A percentile compares a stretch with the other conserved stretches of the same genome.
phyloP scores from a whole-genome alignment of 2,329 filamentous ascomycete species.

The Colletotrichum spinosum region DNA sequence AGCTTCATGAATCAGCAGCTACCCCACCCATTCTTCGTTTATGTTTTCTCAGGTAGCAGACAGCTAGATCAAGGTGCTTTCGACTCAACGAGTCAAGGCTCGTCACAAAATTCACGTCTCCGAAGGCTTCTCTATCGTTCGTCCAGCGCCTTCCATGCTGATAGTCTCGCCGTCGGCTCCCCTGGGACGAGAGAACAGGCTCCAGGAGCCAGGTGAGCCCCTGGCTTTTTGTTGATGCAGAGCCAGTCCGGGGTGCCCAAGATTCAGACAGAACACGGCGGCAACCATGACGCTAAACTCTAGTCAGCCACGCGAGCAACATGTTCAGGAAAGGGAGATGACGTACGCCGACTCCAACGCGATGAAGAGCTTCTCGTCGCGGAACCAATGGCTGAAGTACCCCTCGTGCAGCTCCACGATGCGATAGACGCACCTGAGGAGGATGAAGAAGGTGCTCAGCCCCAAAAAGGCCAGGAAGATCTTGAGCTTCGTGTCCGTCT shows the following conservation, averaged over 20 bases:
- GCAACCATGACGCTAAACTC: conserved; percentile 21
- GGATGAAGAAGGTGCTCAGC: conserved; percentile 65
- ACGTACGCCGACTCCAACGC: conserved; percentile 52
- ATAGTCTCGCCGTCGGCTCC: too few relatives aligned
- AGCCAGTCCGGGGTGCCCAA: conserved; percentile 30
- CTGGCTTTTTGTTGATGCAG: neutral
- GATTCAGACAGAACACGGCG: conserved; percentile 16
- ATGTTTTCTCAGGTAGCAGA: too few relatives aligned
- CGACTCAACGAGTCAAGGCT: accelerated
- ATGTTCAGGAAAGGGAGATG: too few relatives aligned
- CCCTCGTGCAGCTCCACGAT: conserved; percentile 69
- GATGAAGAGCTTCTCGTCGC: conserved; percentile 56
- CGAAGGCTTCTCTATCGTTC: too few relatives aligned
- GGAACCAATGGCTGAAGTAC: conserved; percentile 62
- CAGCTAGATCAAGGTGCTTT: too few relatives aligned
- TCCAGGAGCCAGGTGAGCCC: too few relatives aligned
- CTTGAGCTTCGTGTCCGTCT: conserved; percentile 50
- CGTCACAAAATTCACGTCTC: too few relatives aligned
- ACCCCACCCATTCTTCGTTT: too few relatives aligned
- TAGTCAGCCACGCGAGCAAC: neutral
- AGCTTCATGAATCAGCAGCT: too few relatives aligned
- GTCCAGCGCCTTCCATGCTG: too few relatives aligned
- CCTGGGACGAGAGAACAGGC: too few relatives aligned
- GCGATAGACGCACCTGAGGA: conserved; percentile 68
- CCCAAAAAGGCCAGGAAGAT: conserved; percentile 62